phyloP scores from a whole-genome alignment of 2,329 filamentous ascomycete species.

The Penicillium italicum region DNA sequence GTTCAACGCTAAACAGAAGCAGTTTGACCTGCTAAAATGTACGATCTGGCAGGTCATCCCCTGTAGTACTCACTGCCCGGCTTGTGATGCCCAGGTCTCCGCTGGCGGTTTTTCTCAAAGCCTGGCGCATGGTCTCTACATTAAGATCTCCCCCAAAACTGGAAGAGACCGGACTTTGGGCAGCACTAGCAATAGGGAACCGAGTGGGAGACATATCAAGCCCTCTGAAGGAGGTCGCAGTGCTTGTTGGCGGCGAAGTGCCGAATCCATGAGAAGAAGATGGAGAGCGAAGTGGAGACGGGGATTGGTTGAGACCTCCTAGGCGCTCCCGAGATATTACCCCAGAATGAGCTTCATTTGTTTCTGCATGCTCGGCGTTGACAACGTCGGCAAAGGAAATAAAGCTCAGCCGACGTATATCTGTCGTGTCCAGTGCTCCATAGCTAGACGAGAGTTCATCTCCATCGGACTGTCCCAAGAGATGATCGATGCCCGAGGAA shows the following conservation, averaged over 20 bases:
- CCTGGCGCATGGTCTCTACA: slow-evolving; percentile 92
- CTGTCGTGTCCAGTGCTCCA: slow-evolving; percentile 70
- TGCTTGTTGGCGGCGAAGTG: slow-evolving; percentile 72
- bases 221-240: slow-evolving; percentile 69
- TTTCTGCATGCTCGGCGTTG: slow-evolving; percentile 60
- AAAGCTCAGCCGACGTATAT: slow-evolving; percentile 82
- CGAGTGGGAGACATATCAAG: slow-evolving; percentile 65
- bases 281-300: slow-evolving; percentile 76
- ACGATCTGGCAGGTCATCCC: slow-evolving; percentile 33
- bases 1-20: not conserved
- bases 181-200: slow-evolving; percentile 57
- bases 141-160: slow-evolving; percentile 65
- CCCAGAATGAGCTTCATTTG: slow-evolving; percentile 29
- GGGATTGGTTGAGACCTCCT: slow-evolving; percentile 57
- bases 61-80: slow-evolving; percentile 31
- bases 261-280: slow-evolving; percentile 67
- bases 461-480: slow-evolving; percentile 34
- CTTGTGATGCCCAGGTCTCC: slow-evolving; percentile 61
- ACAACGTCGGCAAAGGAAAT: slow-evolving; percentile 97
- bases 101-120: slow-evolving; percentile 78
- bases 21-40: slow-evolving; percentile 18
- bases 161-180: slow-evolving; percentile 51
- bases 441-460: slow-evolving; percentile 71
- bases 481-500: slow-evolving; percentile 48
- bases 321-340: slow-evolving; percentile 15